Evolutionary conservation across 768 basidiomycete species (phyloP), one percentile per base, ranked within the genome.

Genomic region (Tubosaeta sp.): DNA sequence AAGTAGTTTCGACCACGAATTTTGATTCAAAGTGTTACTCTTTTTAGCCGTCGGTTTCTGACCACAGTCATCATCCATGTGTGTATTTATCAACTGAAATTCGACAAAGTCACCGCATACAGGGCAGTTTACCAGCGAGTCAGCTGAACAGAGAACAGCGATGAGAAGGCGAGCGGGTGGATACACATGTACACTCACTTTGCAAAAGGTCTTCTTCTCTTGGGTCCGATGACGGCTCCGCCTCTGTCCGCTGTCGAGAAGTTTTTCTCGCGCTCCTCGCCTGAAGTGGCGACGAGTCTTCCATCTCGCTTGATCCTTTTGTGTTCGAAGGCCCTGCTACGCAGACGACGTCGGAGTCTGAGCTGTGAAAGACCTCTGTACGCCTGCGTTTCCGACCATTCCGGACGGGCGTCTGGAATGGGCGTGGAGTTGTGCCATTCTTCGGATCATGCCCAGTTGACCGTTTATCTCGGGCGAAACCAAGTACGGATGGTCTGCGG

Each of bases 1-100:
- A 57, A 74, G 40, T 11, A 84, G 54, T 48, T 73, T 76, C 18
- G 68, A 70, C 82, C 80, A 83, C 49, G 69, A 59, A 27, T 55
- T 54, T n/a, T 59, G 52, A 22, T 62, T 64, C 6, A 55, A 55
- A 13, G 69, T 48, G 25, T 72, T 22, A 31, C 56, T 48, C 45
- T 48, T 41, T 52, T 55, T 49, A 46, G 59, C 41, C 39, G 35
- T 19, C 46, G 48, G 30, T 56, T 53, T n/a, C 61, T 51, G 51
- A 69, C 69, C 51, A 61, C 73, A 92, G 7, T 73, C 72, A 38
- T 64, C 60, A 53, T 90, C 87, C 51, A 91, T 76, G 61, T 92
- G 89, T 6, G 55, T 48, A 53, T 90, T 86, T 49, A 90, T 81
- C 10, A 55, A 62, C 13, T 72, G 68, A 30, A 73, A 74, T 19